These are phyloP conservation scores for Lycium barbarum DNA, from an alignment of 257 asterid species.

Conservation along the genomic window DNA sequence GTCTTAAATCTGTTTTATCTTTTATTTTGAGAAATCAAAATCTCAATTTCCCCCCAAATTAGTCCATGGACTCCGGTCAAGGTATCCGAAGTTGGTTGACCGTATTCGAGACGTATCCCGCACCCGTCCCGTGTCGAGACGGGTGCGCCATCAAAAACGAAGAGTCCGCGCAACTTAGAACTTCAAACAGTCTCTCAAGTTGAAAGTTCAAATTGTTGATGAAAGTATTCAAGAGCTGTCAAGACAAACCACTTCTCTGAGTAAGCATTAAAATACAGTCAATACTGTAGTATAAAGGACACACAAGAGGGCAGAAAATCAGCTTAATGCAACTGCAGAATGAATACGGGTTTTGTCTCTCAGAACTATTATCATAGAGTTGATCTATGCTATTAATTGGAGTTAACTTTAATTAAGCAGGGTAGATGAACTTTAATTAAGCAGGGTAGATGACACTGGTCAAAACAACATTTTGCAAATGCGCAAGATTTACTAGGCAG, in stretches of 20 bases:
- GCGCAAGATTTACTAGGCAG: background rate
- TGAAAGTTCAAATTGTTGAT: slow-evolving; percentile 9
- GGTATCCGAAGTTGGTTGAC: too few relatives aligned
- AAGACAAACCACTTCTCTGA: slow-evolving; percentile 24
- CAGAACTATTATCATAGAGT: background rate
- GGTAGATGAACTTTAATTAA: too few relatives aligned
- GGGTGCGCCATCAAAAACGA: too few relatives aligned
- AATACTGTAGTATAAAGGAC: background rate
- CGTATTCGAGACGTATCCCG: too few relatives aligned
- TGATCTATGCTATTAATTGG: background rate
- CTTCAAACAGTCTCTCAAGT: slow-evolving; percentile 2
- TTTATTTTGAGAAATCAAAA: too few relatives aligned
- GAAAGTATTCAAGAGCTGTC: slow-evolving; percentile 5
- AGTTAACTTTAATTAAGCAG: background rate
- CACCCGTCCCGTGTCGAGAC: too few relatives aligned
- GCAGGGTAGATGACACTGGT: background rate
- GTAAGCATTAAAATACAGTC: background rate
- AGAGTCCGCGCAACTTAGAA: too few relatives aligned
- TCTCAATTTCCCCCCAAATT: too few relatives aligned
- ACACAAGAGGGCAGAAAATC: background rate
- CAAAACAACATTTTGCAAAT: background rate
- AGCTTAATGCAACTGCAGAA: slow-evolving; percentile 16
- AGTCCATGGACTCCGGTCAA: too few relatives aligned
- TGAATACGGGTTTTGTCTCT: background rate
- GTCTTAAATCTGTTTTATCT: too few relatives aligned